Base-by-base conservation (phyloP, 768 basidiomycete species). In the Trichaptum fuscoviolaceum region DNA sequence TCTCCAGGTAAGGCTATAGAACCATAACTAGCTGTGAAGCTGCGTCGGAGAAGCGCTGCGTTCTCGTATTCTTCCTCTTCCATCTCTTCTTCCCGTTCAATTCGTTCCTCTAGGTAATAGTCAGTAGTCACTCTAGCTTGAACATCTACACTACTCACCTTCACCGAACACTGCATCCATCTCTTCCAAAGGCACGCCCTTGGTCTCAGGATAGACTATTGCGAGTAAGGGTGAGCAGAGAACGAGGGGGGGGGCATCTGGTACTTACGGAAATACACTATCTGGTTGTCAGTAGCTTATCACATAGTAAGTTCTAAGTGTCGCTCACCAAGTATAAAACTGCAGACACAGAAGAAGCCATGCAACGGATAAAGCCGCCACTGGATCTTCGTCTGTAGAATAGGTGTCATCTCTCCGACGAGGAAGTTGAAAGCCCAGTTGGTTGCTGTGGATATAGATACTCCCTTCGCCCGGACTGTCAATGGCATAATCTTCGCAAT, bases 321-420 rank as follows among this genome's bases (percentile, higher is more conserved):
- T 25, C 3, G 72, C 69, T 52, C 70, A 72, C 71, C 78, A 67
- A 76, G 70, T 62, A 81, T 70, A 68, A 79, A 74, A 63, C 76
- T 73, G 62, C 76, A 67, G 12, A 72, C 69, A 67, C 77, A 77
- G 71, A 79, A 80, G 68, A 77, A 77, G 12, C 76, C 78, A 69
- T 81, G 80, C 79, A 83, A 80, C 0, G 79, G 79, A 71, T 83
- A 83, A 17, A 83, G 69, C 57, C 79, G 69, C 81, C 81, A 83
- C 1, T 75, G 75, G 65, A 83, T 82, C n/a, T 73, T 68, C 20
- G 80, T 79, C 65, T 82, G 80, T 59, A 81, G 73, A 27, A 78
- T 66, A 0, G 81, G 81, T 0, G 81, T 82, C 30, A 75, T 74
- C 60, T 78, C 78, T 12, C 81, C 81, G 25, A 82, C 79, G 69